Conservation (phyloP, 1,284 basidiomycete genomes). For the Boletus holoroseus region DNA sequence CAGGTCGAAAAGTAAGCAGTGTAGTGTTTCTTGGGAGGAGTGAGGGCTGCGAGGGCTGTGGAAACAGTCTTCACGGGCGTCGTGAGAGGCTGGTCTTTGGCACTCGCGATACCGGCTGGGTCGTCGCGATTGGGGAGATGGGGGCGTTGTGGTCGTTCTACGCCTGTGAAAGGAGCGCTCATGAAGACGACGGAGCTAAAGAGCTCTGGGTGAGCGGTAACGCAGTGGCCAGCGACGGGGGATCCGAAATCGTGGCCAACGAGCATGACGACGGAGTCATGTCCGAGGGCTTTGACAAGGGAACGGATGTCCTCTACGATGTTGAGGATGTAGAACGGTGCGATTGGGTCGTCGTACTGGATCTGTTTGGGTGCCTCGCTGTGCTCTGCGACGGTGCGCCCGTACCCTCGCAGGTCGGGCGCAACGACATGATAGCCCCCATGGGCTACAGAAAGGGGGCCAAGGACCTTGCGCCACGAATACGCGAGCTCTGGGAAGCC, state of each 20-base stretch:
- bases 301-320: constrained; percentile 47
- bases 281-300: constrained; percentile 49
- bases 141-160: constrained; percentile 8
- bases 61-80: constrained; percentile 18
- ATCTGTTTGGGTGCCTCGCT: constrained; percentile 21
- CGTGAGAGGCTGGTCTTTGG: constrained; percentile 5
- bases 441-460: constrained; percentile 40
- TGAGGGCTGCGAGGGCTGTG: constrained; percentile 36
- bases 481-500: constrained; percentile 63
- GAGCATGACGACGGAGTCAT: constrained; percentile 42
- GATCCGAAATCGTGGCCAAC: constrained; percentile 63
- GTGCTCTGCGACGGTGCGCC: constrained; percentile 33
- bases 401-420: constrained; percentile 50
- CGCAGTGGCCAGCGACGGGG: constrained; percentile 45
- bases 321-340: constrained; percentile 47
- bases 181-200: constrained; percentile 54
- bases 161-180: constrained; percentile 51
- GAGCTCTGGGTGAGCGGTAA: constrained; percentile 51
- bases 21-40: constrained; percentile 57
- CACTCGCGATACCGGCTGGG: constrained; percentile 1
- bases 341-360: constrained; percentile 45
- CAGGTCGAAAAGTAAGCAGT: constrained; percentile 45
- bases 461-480: constrained; percentile 56
- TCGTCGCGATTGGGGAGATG: not conserved
- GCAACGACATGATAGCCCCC: constrained; percentile 48